Base-by-base conservation (phyloP, 331 rosid species). In the Saraca asoca region DNA sequence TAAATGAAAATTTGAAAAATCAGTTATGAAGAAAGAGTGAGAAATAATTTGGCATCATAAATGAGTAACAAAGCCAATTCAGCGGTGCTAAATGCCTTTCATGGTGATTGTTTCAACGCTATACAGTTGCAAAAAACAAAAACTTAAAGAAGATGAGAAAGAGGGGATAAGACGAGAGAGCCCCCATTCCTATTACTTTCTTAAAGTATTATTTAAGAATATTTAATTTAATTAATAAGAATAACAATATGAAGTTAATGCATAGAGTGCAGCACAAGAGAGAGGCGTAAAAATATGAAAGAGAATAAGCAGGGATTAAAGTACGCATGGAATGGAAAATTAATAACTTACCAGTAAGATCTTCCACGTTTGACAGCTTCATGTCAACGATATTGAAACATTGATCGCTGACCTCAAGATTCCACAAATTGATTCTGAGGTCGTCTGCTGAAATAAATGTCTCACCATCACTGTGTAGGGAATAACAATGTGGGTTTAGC, bases 341-440 rank as follows among this genome's bases (percentile, higher is more conserved):
- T 16, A 58, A 65, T 53, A 53, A 75, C 66, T 52, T 75, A 88
- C 92, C 95, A 5, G 83, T 79, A 72, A 82, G 85, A 61, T 85
- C 85, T 81, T 83, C 90, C 90, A 83, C 78, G 79, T 71, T 83
- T 31, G 83, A 42, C 5, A 87, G 95, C 86, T 83, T 85, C 86
- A 81, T 79, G 69, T 88, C 91, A 62, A 88, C 56, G 57, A 88
- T 85, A 67, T 88, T 88, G 81, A 83, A 88, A 68, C 87, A 79
- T 69, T 83, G 88, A 59, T 79, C 70, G 71, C 81, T 80, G 64
- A 81, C 68, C 50, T 83, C 95, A 71, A 88, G 71, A 71, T 88
- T 88, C 95, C 92, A 88, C 75, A 85, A 66, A 81, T 85, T 88
- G 83, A 88, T 85, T 78, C 90, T 82, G 51, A 83, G 84, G 74